Percentiles rank a stretch among this genome's conserved stretches.
phyloP scores from a whole-genome alignment of 176 grass and related monocot genomes.

The Otatea glauca region DNA sequence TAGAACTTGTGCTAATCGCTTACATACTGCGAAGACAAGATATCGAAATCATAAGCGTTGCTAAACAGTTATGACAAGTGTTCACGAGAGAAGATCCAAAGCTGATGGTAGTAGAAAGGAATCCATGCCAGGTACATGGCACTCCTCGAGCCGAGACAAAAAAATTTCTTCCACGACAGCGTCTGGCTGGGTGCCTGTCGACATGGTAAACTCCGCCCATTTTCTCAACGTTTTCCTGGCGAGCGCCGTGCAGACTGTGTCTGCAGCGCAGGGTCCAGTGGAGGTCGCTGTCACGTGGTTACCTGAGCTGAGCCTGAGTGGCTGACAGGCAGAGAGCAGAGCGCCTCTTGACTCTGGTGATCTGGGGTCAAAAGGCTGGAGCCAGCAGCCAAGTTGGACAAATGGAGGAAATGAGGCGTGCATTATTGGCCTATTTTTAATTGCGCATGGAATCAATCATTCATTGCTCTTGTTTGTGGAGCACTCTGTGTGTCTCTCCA shows the following conservation, averaged over 20 bases:
- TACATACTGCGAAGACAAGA: not conserved
- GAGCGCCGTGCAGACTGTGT: not conserved
- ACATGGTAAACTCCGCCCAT: constrained; percentile 35
- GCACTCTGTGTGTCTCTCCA: not conserved
- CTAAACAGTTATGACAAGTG: not conserved
- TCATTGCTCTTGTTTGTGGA: not conserved
- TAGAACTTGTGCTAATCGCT: not conserved
- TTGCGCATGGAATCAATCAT: constrained; percentile 33
- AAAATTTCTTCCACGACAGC: constrained; percentile 14
- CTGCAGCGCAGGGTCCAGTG: not conserved
- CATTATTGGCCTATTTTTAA: constrained; percentile 36
- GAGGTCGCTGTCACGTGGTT: constrained; percentile 46
- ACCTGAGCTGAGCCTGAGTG: not conserved
- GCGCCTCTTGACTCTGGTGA: not conserved
- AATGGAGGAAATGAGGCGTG: not conserved
- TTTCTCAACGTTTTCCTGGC: constrained; percentile 37
- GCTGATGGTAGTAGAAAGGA: not conserved
- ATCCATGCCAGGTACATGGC: not conserved
- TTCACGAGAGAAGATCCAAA: not conserved
- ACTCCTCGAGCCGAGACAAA: not conserved
- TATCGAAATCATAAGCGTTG: not conserved
- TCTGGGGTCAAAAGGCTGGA: constrained; percentile 9
- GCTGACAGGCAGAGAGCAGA: not conserved
- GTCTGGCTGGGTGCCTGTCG: not conserved
- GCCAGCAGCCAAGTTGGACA: constrained; percentile 34